Conservation (phyloP, 768 basidiomycete species). For the Trametes cinnabarina region DNA sequence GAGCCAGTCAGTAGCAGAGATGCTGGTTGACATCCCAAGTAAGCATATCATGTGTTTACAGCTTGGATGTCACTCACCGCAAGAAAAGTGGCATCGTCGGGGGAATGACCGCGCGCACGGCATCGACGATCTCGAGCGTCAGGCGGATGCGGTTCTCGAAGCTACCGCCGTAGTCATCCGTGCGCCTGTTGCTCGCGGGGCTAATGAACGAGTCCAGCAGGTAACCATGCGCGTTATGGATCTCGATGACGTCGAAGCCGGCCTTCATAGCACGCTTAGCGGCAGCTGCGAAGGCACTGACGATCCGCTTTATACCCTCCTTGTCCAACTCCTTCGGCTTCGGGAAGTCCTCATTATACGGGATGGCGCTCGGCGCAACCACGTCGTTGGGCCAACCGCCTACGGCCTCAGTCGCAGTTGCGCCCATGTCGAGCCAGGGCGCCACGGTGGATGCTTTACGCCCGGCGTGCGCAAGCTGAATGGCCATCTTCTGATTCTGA, state of each 20-base stretch:
- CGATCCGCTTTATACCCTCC: slow-evolving; percentile 56
- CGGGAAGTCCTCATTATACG: slow-evolving; percentile 42
- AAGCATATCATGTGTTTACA: slow-evolving; percentile 7
- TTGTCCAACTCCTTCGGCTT: slow-evolving; percentile 54
- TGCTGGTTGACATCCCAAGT: slow-evolving; percentile 29
- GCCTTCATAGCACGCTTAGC: slow-evolving; percentile 53
- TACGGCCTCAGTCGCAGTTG: slow-evolving; percentile 34
- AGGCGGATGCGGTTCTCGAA: slow-evolving; percentile 54
- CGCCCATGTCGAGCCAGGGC: slow-evolving; percentile 59
- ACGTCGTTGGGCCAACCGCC: slow-evolving; percentile 38
- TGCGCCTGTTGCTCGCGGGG: slow-evolving; percentile 37
- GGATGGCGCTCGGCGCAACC: slow-evolving; percentile 54
- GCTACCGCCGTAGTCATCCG: slow-evolving; percentile 47
- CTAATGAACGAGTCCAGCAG: slow-evolving; percentile 39
- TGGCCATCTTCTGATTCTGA: slow-evolving; percentile 66
- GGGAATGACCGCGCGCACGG: slow-evolving; percentile 59
- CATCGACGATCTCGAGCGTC: slow-evolving; percentile 60
- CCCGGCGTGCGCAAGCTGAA: slow-evolving; percentile 77
- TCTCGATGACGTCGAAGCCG: slow-evolving; percentile 40
- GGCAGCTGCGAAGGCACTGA: slow-evolving; percentile 52
- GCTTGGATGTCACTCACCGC: slow-evolving; percentile 39
- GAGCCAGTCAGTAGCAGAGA: slow-evolving; percentile 77
- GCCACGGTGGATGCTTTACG: slow-evolving; percentile 64
- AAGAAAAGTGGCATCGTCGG: slow-evolving; percentile 67
- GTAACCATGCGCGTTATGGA: slow-evolving; percentile 29